Evolutionary conservation across 345 rosid species (phyloP), one percentile per base, ranked within the genome.

Genomic region (Isatis tinctoria): DNA sequence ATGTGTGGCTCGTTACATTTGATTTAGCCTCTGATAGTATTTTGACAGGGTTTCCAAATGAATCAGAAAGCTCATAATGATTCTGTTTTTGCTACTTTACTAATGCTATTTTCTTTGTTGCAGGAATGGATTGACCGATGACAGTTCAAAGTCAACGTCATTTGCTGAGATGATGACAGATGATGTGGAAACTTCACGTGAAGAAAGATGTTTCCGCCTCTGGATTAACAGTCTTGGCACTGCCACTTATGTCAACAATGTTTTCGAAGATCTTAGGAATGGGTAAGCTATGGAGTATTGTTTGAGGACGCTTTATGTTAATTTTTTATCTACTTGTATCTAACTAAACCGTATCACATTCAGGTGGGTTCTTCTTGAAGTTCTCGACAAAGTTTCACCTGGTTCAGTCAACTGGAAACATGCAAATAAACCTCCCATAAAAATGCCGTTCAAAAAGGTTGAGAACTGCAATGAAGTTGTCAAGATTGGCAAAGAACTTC

Each of bases 101-200:
- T 40, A 63, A 26, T 77, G 40, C 32, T 37, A 56, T 68, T 30
- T 68, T 76, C 28, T 58, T 66, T 70, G 66, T 74, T 81, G 76
- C 89, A 90, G 99, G 88, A 95, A 92, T 84, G 99, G 98, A 47
- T 80, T 95, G 74, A 65, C 93, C 4, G 79, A 57, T 49, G 96
- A 90, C 58, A 87, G 49, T 83, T 72, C 72, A 54, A 95, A 90
- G 68, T 60, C 65, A 75, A 66, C 83, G 37, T 80, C 96, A 58
- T 90, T 84, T 66, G 94, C 99, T 60, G 99, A 92, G 82, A 95
- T 95, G 99, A 92, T 95, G 97, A 88, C 92, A 6, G 99, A 95
- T 79, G 99, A 95, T 82, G 85, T 74, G 13, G 81, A 95, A 82
- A 92, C 99, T 70, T 95, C 99, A 60, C 83, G 94, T 30, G 99